A percentile compares a stretch with the other conserved stretches of the same genome.
These are phyloP conservation scores for Ogataea hybrid DNA, from an alignment of 1,139 yeast genomes.

Conservation along the genomic window DNA sequence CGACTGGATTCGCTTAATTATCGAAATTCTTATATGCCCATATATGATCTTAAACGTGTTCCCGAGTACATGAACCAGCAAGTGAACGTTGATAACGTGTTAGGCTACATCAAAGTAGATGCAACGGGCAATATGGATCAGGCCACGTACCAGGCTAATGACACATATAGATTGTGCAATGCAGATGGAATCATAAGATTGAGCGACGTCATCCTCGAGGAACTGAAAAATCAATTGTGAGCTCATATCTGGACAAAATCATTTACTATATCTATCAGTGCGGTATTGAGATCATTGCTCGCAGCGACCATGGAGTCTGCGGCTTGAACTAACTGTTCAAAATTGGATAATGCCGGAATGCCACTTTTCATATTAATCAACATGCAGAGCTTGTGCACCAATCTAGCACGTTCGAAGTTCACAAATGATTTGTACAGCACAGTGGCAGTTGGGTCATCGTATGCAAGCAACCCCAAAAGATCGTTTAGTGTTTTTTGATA, in stretches of 20 bases:
- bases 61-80: slow-evolving; percentile 64
- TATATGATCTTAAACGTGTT: slow-evolving; percentile 66
- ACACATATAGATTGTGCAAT: slow-evolving; percentile 58
- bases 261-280: slow-evolving; percentile 34
- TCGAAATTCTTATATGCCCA: slow-evolving; percentile 59
- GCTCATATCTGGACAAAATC: slow-evolving; percentile 32
- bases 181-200: slow-evolving; percentile 55
- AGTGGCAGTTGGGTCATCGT: slow-evolving; percentile 42
- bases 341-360: slow-evolving; percentile 20
- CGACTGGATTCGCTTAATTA: slow-evolving; percentile 61
- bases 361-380: slow-evolving; percentile 32
- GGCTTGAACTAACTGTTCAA: slow-evolving; percentile 10
- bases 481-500: slow-evolving; percentile 36
- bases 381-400: slow-evolving; percentile 44
- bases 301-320: slow-evolving; percentile 17
- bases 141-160: slow-evolving; percentile 57
- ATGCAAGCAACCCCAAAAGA: slow-evolving; percentile 51
- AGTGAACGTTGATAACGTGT: slow-evolving; percentile 69
- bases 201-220: slow-evolving; percentile 52
- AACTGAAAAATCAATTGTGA: slow-evolving; percentile 32
- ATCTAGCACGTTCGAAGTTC: slow-evolving; percentile 34
- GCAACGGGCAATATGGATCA: slow-evolving; percentile 52
- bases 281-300: slow-evolving; percentile 10
- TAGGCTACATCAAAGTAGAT: slow-evolving; percentile 69
- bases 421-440: slow-evolving; percentile 36